These are phyloP conservation scores for Pseudopyricularia cyperi DNA, from an alignment of 2,329 filamentous ascomycete genomes.

Conservation along the genomic window DNA sequence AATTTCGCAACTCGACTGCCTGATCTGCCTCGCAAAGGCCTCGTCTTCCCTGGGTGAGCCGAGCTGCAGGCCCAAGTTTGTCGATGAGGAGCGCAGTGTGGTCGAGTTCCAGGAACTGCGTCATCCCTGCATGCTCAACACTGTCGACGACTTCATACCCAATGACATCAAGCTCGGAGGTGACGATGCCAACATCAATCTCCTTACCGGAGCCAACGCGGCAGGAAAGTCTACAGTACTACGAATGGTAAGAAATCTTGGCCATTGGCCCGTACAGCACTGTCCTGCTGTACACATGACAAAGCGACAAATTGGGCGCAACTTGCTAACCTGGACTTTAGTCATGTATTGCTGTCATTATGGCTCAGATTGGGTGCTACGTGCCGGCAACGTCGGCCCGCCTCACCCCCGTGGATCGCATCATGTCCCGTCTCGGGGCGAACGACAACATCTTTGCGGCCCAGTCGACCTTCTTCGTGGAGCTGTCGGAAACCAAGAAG, in stretches of 20 bases:
- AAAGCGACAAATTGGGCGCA: too few relatives aligned
- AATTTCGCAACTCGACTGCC: conserved; percentile 83
- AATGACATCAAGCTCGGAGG: conserved; percentile 88
- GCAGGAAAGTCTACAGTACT: conserved; percentile 95
- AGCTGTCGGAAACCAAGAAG: conserved; percentile 95
- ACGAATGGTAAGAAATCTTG: conserved; percentile 82
- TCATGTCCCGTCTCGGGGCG: conserved; percentile 95
- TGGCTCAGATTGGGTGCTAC: conserved; percentile 92
- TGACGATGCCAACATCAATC: conserved; percentile 65
- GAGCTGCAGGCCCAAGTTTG: conserved; percentile 77
- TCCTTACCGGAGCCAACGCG: conserved; percentile 91
- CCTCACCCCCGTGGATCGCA: conserved; percentile 85
- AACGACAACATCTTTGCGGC: conserved; percentile 99
- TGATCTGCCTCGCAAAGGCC: conserved; percentile 84
- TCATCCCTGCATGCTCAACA: conserved; percentile 87
- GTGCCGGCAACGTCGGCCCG: conserved; percentile 72
- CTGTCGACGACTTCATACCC: conserved; percentile 87
- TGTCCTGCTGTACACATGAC: neutral
- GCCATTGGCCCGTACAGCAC: too few relatives aligned
- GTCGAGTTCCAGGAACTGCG: conserved; percentile 88
- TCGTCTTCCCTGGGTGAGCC: conserved; percentile 75
- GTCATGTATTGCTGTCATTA: conserved; percentile 92
- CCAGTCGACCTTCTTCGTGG: conserved; percentile 96
- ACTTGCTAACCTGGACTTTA: conserved; percentile 21
- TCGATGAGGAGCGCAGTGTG: conserved; percentile 71